phyloP scores from a whole-genome alignment of 805 yeast species.

The Saturnispora silvae region DNA sequence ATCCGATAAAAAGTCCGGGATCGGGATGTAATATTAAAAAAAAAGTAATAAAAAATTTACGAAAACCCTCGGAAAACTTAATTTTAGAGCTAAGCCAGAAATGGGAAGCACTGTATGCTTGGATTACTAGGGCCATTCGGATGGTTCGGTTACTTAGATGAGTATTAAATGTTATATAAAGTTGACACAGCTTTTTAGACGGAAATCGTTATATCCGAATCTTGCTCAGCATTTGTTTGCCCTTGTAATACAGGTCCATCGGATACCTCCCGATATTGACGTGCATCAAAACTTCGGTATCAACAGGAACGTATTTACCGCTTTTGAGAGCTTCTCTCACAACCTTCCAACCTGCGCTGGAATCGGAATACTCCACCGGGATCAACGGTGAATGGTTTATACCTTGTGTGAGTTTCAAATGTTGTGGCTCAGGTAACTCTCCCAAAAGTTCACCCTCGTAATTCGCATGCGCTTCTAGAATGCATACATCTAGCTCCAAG shows the following conservation, averaged over 20 bases:
- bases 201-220: conserved; percentile 21
- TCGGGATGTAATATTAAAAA: too few relatives aligned
- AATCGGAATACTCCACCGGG: conserved; percentile 34
- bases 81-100: too few relatives aligned
- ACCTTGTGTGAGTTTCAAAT: conserved; percentile 42
- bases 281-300: conserved; percentile 32
- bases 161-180: too few relatives aligned
- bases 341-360: conserved; percentile 36
- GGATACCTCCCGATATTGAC: conserved; percentile 31
- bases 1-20: too few relatives aligned
- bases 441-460: conserved; percentile 39
- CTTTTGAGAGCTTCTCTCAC: conserved; percentile 42
- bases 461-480: conserved; percentile 38
- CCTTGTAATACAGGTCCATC: conserved; percentile 35
- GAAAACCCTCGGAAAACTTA: too few relatives aligned
- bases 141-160: too few relatives aligned
- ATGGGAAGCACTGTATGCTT: too few relatives aligned
- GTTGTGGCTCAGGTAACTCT: conserved; percentile 30
- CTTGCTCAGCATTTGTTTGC: conserved; percentile 33
- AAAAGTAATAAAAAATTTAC: neutral
- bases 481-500: conserved; percentile 30
- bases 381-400: conserved; percentile 37
- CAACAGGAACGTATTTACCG: conserved; percentile 29
- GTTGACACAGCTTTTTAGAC: too few relatives aligned
- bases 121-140: too few relatives aligned